These are phyloP conservation scores for Gracilaria vermiculophylla DNA, from an alignment of 23 red algal species.

Conservation along the genomic window DNA sequence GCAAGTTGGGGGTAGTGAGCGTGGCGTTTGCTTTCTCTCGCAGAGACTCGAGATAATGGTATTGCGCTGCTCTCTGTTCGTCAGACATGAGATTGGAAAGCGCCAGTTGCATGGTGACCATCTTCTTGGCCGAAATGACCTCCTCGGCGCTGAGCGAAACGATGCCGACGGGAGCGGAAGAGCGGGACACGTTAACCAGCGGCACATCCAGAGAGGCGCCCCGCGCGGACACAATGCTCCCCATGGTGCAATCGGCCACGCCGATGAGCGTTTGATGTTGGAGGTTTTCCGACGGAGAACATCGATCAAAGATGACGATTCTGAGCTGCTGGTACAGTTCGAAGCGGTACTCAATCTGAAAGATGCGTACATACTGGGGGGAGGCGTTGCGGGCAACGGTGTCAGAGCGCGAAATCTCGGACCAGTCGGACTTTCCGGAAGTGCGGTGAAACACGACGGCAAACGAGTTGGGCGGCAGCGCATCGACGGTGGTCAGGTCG, in stretches of 20 bases:
- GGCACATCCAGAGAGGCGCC: constrained; percentile 25
- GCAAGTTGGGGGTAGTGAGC: constrained; percentile 8
- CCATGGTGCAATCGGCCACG: constrained; percentile 57
- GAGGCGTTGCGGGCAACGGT: not conserved
- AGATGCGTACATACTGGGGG: constrained; percentile 42
- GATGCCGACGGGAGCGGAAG: not conserved
- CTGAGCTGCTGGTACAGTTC: constrained; percentile 70
- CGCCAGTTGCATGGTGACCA: constrained; percentile 38
- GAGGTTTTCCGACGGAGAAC: constrained; percentile 27
- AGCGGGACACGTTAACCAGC: constrained; percentile 14
- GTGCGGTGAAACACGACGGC: constrained; percentile 56
- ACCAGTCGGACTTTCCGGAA: constrained; percentile 49
- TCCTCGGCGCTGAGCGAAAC: constrained; percentile 49
- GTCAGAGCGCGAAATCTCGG: constrained; percentile 57
- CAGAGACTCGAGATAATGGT: constrained; percentile 32
- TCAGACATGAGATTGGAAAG: constrained; percentile 56
- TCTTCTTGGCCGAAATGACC: constrained; percentile 65
- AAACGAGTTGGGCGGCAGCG: constrained; percentile 24
- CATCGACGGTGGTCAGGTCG: constrained; percentile 30
- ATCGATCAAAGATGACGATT: constrained; percentile 56
- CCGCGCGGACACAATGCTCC: constrained; percentile 52
- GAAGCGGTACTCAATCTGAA: constrained; percentile 65
- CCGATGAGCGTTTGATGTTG: constrained; percentile 56
- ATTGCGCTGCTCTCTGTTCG: constrained; percentile 20
- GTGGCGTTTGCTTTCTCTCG: constrained; percentile 50